These are phyloP conservation scores for Candida manassasensis DNA, from an alignment of 805 yeast species.

Conservation along the genomic window DNA sequence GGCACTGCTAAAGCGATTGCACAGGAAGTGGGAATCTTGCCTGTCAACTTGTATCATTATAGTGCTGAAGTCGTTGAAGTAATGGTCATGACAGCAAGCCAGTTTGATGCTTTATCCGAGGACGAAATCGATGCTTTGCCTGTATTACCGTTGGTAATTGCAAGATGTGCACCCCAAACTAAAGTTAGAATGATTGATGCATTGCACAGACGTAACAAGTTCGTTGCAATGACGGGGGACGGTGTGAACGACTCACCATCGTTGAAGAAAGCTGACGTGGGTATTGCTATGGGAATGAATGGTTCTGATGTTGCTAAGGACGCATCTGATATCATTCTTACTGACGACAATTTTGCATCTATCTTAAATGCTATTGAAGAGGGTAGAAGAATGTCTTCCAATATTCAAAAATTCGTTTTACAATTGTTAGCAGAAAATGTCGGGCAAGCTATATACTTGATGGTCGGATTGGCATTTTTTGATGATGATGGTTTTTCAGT, in stretches of 20 bases:
- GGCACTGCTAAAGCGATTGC: slow-evolving; percentile 34
- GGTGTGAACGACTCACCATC: slow-evolving; percentile 98
- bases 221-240: slow-evolving; percentile 89
- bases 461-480: slow-evolving; percentile 67
- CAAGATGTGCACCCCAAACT: slow-evolving; percentile 79
- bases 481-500: slow-evolving; percentile 65
- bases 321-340: slow-evolving; percentile 93
- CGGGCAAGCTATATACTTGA: slow-evolving; percentile 59
- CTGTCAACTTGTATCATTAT: slow-evolving; percentile 49
- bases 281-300: slow-evolving; percentile 85
- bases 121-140: slow-evolving; percentile 58
- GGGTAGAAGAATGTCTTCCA: slow-evolving; percentile 30
- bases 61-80: slow-evolving; percentile 51
- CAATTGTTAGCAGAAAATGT: slow-evolving; percentile 34
- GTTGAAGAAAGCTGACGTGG: slow-evolving; percentile 86
- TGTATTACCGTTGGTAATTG: slow-evolving; percentile 70
- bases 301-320: slow-evolving; percentile 98
- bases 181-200: slow-evolving; percentile 81
- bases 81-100: slow-evolving; percentile 73
- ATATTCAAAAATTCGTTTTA: slow-evolving; percentile 31
- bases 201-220: slow-evolving; percentile 40
- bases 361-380: slow-evolving; percentile 69
- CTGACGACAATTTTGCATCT: slow-evolving; percentile 92
- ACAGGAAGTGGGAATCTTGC: slow-evolving; percentile 32
- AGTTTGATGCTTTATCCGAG: slow-evolving; percentile 61